Base-by-base conservation (phyloP, 164 flowering plant species). In the Stephania japonica region DNA sequence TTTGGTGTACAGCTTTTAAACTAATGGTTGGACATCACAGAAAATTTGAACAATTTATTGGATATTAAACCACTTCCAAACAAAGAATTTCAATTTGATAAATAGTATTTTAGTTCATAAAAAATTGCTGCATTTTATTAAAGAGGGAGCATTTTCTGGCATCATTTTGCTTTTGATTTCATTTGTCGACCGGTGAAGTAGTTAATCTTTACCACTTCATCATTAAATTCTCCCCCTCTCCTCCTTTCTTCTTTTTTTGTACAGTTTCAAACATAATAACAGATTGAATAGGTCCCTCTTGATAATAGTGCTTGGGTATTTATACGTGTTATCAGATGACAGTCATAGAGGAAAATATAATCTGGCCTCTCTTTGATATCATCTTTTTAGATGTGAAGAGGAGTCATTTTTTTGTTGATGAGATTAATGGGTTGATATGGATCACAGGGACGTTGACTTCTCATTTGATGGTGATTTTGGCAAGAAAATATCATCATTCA, bases 371-470 rank as follows among this genome's bases (percentile, higher is more conserved):
- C 16, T 32, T 11, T 68, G 24, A 61, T 61, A 1, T 16, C 16
- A 9, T 21, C 41, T 11, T 56, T 26, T 24, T 72, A 25, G 7
- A 65, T 65, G 44, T 63, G 19, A 42, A 61, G 21, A 24, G 41
- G 42, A 53, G 42, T 43, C 11, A 18, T 16, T 32, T 19, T 61
- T 50, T 26, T 72, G 5, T 24, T 24, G 56, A 71, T 50, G 23
- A 42, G 14, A 72, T 71, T 81, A 25, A 75, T 69, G 18, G 63
- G 26, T 32, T 27, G 43, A 23, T 64, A 25, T 68, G 65, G 72
- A 76, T 42, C 79, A 23, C 85, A 94, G 97, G 90, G 94, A 92
- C 72, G 82, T 89, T 91, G 96, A 92, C 81, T 94, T 94, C 68
- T 73, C 82, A 78, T 84, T 94, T 78, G 96, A 86, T 82, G 88